Evolutionary conservation across 352 stramenopile genomes (phyloP).

Genomic region (Pythium aphanidermatum): DNA sequence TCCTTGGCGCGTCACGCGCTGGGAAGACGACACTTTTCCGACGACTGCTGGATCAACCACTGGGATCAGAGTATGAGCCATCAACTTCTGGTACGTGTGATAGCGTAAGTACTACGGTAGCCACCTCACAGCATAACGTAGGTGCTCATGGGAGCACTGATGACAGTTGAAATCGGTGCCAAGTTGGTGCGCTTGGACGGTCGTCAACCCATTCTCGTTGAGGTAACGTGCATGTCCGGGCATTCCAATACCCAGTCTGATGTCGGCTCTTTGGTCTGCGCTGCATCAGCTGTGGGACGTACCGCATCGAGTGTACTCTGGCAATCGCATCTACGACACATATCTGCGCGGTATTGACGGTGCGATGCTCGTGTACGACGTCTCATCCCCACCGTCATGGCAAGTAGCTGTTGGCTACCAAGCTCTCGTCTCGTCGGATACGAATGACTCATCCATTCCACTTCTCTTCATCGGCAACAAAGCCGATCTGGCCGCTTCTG

Average conservation of each 20-base stretch:
- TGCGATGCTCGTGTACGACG: slow-evolving; percentile 41
- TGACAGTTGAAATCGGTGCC: slow-evolving; percentile 40
- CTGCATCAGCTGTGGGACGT: slow-evolving; percentile 62
- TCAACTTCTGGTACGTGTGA: slow-evolving; percentile 34
- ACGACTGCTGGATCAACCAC: slow-evolving; percentile 29
- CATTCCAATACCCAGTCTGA: no score
- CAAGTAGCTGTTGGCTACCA: slow-evolving; percentile 23
- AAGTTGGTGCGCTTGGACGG: slow-evolving; percentile 48
- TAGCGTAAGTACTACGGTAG: no score
- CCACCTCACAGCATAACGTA: no score
- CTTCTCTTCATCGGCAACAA: slow-evolving; percentile 1
- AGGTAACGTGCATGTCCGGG: slow-evolving; percentile 19
- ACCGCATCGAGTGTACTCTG: slow-evolving; percentile 39
- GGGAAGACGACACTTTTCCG: slow-evolving; percentile 56
- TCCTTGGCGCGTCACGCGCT: slow-evolving; percentile 31
- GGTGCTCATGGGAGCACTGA: no score
- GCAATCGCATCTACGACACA: slow-evolving; percentile 33
- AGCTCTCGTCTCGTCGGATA: not conserved
- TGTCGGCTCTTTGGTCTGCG: no score
- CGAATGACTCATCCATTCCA: not conserved
- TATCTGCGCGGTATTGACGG: slow-evolving; percentile 33
- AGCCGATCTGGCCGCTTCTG: not conserved
- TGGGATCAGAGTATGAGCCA: slow-evolving; percentile 16
- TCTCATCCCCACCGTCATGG: slow-evolving; percentile 23
- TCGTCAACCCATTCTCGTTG: slow-evolving; percentile 26